These are phyloP conservation scores for Fusarium goolgardi DNA, from an alignment of 2,329 filamentous ascomycete genomes.

Conservation along the genomic window DNA sequence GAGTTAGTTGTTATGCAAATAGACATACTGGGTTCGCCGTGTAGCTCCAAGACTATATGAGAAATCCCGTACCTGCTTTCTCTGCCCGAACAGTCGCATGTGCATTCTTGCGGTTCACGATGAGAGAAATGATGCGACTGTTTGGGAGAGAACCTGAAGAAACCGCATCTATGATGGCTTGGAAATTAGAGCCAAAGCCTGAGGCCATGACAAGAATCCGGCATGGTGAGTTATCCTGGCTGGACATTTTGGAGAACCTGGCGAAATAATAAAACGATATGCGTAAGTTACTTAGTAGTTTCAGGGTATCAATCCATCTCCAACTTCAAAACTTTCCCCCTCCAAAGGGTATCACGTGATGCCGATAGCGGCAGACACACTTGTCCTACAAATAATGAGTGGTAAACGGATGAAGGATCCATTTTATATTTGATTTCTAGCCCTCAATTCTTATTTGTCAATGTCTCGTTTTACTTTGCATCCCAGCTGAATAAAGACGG, in stretches of 20 bases:
- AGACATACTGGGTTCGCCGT: background rate
- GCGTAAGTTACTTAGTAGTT: conserved; percentile 4
- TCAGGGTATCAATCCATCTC: background rate
- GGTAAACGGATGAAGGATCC: background rate
- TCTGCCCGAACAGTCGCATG: conserved; percentile 57
- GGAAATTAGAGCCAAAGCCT: conserved; percentile 81
- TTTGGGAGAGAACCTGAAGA: conserved; percentile 54
- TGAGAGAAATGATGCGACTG: conserved; percentile 60
- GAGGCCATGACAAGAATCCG: conserved; percentile 77
- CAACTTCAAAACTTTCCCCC: conserved; percentile 28
- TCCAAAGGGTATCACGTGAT: conserved; percentile 29
- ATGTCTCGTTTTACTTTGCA: background rate
- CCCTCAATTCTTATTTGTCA: background rate
- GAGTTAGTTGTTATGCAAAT: background rate
- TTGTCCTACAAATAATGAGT: background rate
- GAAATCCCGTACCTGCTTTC: conserved; percentile 54
- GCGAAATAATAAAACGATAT: background rate
- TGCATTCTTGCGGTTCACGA: conserved; percentile 62
- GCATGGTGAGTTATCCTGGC: conserved; percentile 47
- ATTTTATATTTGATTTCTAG: background rate
- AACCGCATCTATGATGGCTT: conserved; percentile 72
- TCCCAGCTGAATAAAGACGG: background rate
- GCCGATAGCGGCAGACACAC: conserved; percentile 26
- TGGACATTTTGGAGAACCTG: conserved; percentile 23
- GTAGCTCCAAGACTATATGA: background rate